Evolutionary conservation across 202 grass and related monocot genomes (phyloP), one percentile per base, ranked within the genome.

Genomic region (Elaeis oleifera): DNA sequence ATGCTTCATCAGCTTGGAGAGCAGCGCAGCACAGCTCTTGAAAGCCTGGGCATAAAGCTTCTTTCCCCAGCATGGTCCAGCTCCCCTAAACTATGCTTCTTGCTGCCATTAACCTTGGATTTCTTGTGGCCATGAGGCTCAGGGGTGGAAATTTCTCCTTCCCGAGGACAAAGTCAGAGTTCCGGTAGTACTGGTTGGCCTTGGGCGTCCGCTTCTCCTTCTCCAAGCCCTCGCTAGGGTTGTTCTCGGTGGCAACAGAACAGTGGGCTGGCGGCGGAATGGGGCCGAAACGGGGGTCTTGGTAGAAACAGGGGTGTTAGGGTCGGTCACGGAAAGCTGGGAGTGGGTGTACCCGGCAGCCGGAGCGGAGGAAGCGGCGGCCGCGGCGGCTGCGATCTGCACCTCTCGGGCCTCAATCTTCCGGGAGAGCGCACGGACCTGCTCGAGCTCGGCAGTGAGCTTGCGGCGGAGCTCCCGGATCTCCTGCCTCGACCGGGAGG

Each of bases 131-230:
- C 82, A 57, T 85, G 80, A 29, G 81, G 69, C 58, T 96, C 87
- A 20, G 75, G 60, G 81, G 60, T 0, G 91, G 90, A 20, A 96
- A 78, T 65, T 71, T 96, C 73, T 96, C 90, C 79, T 90, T 96
- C 27, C 85, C 90, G 49, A 90, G 83, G 77, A 96, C 75, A 57
- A 96, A 96, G 20, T 96, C 87, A 0, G 86, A 84, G 56, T 90
- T 90, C 52, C 76, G 83, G 70, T 96, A 90, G 1, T 82, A 69
- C 17, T 82, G 90, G 60, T 90, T 96, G 8, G 78, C 87, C 63
- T 87, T 96, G 31, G 90, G 90, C 3, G 87, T 90, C 23, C 84
- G 58, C 71, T 96, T 96, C 77, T 89, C 90, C 74, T 89, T 95
- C 54, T 96, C 87, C 6, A 96, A 69, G 16, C 73, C 68, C 58